A percentile compares a stretch with the other conserved stretches of the same genome.
Evolutionary conservation across 148 eudicot species (phyloP).

Genomic region (Rhododendron vialii): DNA sequence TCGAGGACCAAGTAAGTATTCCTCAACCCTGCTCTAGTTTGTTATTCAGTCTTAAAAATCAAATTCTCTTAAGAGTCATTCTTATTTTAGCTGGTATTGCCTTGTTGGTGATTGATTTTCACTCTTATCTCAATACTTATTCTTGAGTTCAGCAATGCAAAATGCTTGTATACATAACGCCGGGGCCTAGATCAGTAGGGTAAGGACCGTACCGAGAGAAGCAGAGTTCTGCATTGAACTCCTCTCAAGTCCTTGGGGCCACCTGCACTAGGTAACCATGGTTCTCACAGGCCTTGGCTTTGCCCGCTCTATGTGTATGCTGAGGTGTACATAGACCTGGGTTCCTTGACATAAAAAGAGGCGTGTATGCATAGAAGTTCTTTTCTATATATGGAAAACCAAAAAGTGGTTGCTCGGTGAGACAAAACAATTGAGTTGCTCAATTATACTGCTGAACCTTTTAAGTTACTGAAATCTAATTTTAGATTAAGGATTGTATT

Average conservation of each 20-base stretch:
- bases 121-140: background rate
- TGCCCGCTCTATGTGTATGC: background rate
- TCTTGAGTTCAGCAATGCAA: background rate
- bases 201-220: background rate
- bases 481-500: background rate
- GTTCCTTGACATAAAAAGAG: background rate
- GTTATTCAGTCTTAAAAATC: background rate
- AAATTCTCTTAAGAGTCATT: background rate
- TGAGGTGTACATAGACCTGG: background rate
- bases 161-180: background rate
- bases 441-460: background rate
- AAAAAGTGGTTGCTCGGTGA: background rate
- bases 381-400: background rate
- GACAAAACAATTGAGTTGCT: background rate
- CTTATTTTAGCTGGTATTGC: background rate
- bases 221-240: background rate
- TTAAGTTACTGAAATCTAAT: background rate
- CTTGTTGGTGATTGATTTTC: background rate
- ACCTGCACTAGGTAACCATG: background rate
- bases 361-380: background rate
- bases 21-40: background rate
- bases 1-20: constrained; percentile 49
- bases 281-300: background rate
- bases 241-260: background rate
- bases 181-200: background rate